These are phyloP conservation scores for Colletotrichum trifolii DNA, from an alignment of 2,329 filamentous ascomycete species.

Conservation along the genomic window DNA sequence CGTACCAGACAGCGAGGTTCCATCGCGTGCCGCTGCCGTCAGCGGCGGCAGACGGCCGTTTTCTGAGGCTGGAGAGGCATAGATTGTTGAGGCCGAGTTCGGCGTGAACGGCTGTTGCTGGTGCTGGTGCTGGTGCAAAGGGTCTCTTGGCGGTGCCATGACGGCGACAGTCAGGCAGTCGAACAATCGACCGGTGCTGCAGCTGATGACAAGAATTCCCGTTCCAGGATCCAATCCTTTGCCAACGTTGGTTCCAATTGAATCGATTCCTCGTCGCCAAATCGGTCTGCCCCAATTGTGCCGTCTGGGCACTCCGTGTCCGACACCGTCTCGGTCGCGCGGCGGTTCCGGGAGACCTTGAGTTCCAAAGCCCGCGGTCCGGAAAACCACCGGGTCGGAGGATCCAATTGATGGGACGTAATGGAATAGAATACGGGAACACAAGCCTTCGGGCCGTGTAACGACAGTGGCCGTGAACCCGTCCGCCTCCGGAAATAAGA, in stretches of 20 bases:
- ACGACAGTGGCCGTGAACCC: too few species aligned
- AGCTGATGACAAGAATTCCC: background rate
- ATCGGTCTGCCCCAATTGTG: background rate
- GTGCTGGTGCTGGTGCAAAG: constrained; percentile 1
- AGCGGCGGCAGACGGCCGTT: constrained; percentile 19
- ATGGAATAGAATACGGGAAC: background rate
- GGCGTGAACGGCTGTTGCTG: constrained; percentile 20
- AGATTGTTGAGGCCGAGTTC: constrained; percentile 26
- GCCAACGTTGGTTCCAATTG: background rate
- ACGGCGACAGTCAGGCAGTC: background rate
- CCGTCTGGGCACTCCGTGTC: constrained; percentile 18
- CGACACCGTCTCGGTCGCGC: too few species aligned
- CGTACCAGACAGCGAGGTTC: background rate
- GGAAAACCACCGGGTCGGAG: constrained; percentile 5
- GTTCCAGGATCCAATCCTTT: background rate
- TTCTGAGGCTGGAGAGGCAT: constrained; percentile 29
- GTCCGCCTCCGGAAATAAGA: background rate
- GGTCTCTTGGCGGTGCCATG: constrained; percentile 14
- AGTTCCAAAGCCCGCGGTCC: background rate
- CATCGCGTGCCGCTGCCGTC: background rate
- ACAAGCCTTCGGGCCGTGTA: too few species aligned
- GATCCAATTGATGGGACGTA: background rate
- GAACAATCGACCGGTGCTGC: background rate
- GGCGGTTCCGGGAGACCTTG: too few species aligned
- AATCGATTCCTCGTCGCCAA: background rate